Base-by-base conservation (phyloP, 306 rosid species). In the Corylus americana region DNA sequence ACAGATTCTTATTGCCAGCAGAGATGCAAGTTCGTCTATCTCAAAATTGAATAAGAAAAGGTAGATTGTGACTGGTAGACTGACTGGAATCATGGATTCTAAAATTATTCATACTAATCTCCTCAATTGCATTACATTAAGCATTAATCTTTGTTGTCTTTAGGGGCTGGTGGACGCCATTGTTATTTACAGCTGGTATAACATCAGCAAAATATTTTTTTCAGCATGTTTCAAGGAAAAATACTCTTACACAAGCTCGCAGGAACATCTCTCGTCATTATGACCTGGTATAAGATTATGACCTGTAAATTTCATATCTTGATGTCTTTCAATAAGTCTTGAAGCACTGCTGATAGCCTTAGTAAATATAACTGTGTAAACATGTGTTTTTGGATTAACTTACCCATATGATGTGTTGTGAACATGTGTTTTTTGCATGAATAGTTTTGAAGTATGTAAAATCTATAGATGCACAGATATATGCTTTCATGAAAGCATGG, bases 151-250 rank as follows among this genome's bases (percentile, higher is more conserved):
- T 78, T 77, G 71, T 47, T 86, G 58, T 57, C 69, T 83, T 31
- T 63, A 91, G 97, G 78, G 98, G 98, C 74, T 92, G 98, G 98
- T 94, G 98, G 97, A 92, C 97, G 16, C 98, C 98, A 27, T 51
- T 86, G 82, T 81, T 94, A 37, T 82, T 88, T 58, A 94, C 98
- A 42, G 90, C 98, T 61, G 78, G 91, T 79, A 68, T 92, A 74
- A 84, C 95, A 58, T 94, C 95, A 73, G 97, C 97, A 68, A 94
- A 89, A 76, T 92, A 87, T 70, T 92, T 92, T 77, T 85, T 88
- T 73, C 93, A 90, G 48, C 98, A 92, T 82, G 83, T 87, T 69
- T 87, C 90, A 1, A 92, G 98, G 80, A 80, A 90, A 87, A 94
- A 94, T 74, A 92, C 97, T 71, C 89, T 94, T 47, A 94, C 98